A percentile compares a stretch with the other conserved stretches of the same genome.
Conservation (phyloP, 2,329 filamentous ascomycete genomes). For the Stemphylium lycopersici region DNA sequence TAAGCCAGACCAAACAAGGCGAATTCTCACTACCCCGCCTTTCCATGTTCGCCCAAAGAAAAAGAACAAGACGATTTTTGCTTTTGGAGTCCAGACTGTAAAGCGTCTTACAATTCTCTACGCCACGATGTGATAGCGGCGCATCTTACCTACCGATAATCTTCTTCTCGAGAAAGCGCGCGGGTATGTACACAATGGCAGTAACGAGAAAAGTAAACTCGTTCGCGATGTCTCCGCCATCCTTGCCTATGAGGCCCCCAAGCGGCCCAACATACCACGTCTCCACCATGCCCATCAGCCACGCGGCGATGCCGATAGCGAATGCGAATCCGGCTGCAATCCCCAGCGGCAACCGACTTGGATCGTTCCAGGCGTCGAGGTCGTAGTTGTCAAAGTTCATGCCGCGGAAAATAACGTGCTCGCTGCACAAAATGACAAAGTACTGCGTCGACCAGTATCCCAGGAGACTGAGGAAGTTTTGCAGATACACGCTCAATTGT, state of each 20-base stretch:
- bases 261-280: constrained; percentile 60
- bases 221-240: constrained; percentile 39
- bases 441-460: constrained; percentile 57
- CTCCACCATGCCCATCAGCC: constrained; percentile 65
- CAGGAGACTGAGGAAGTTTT: constrained; percentile 54
- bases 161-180: constrained; percentile 37
- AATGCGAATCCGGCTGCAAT: constrained; percentile 51
- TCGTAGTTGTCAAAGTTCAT: constrained; percentile 59
- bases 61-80: background rate
- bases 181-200: constrained; percentile 35
- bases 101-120: too few species aligned
- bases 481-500: constrained; percentile 51
- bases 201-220: constrained; percentile 37
- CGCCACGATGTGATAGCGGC: background rate
- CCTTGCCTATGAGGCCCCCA: constrained; percentile 31
- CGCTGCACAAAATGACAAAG: constrained; percentile 54
- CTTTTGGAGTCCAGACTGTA: too few species aligned
- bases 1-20: too few species aligned
- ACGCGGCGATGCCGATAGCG: constrained; percentile 49
- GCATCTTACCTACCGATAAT: constrained; percentile 25
- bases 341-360: constrained; percentile 50
- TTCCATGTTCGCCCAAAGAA: too few species aligned
- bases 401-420: constrained; percentile 54
- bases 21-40: too few species aligned
- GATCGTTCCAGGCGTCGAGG: constrained; percentile 55